Evolutionary conservation across 768 basidiomycete species (phyloP), one percentile per base, ranked within the genome.

Genomic region (Cystofilobasidium ferigula): DNA sequence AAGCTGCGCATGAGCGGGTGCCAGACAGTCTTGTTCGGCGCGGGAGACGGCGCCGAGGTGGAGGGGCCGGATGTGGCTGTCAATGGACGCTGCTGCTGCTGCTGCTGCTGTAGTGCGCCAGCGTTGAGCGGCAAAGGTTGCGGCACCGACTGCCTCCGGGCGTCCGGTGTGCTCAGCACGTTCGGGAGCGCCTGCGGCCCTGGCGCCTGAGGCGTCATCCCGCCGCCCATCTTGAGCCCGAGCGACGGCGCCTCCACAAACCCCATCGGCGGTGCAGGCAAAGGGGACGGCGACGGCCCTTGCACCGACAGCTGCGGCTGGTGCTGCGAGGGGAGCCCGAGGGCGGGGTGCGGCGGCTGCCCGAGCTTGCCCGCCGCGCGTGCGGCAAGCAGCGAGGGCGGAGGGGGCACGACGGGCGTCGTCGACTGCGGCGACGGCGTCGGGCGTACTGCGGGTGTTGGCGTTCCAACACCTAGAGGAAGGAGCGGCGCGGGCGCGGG

Each of bases 1-100:
- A 87, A 74, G 69, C 87, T 86, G 20, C 88, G 86, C 13, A 82
- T 83, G 22, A 89, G 78, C 0, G 92, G 92, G 35, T 87, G 79
- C 74, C 93, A 95, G 77, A 90, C n/a, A n/a, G n/a, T n/a, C n/a
- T n/a, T n/a, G n/a, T n/a, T 47, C n/a, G 45, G 45, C 22, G 45
- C 22, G 22, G 45, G 22, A 1, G 45, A 16, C 45, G 45, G 22
- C 9, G 45, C 22, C 45, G 45, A 43, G 5, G 42, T 18, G 12
- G 16, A 43, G 12, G 42, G 42, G 5, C 42, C 42, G 42, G n/a
- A n/a, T n/a, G n/a, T n/a, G n/a, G n/a, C n/a, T n/a, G n/a, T n/a
- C n/a, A n/a, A n/a, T n/a, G n/a, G n/a, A n/a, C n/a, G n/a, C n/a
- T n/a, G n/a, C n/a, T n/a, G n/a, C n/a, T n/a, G n/a, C n/a, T n/a